Percentiles rank a stretch among this genome's conserved stretches.
phyloP scores from a whole-genome alignment of 139 green algal species.

The Chlorella ohadii region DNA sequence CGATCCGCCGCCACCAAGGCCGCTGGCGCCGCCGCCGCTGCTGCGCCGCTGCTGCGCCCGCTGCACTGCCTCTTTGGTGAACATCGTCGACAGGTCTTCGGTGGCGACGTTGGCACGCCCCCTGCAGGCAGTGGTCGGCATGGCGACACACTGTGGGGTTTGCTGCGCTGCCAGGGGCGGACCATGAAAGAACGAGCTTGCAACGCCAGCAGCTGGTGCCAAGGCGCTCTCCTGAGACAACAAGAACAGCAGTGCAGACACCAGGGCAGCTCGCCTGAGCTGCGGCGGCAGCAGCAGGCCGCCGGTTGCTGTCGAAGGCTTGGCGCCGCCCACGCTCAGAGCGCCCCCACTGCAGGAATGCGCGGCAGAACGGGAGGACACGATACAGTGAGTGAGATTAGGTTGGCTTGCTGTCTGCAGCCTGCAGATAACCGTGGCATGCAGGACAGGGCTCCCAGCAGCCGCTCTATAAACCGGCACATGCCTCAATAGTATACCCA shows the following conservation, averaged over 20 bases:
- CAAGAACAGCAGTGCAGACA: not conserved
- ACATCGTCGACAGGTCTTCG: conserved; percentile 23
- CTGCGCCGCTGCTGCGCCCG: not conserved
- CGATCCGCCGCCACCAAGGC: not conserved
- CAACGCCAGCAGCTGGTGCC: too few species aligned
- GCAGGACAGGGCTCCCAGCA: too few species aligned
- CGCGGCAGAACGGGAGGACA: too few species aligned
- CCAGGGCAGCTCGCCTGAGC: conserved; percentile 10
- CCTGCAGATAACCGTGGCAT: too few species aligned
- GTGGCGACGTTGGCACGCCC: conserved; percentile 35
- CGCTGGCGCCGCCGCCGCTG: not conserved
- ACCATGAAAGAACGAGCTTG: too few species aligned
- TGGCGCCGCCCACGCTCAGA: not conserved
- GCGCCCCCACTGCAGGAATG: not conserved
- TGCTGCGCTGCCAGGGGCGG: too few species aligned
- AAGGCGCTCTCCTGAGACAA: too few species aligned
- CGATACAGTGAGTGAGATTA: too few species aligned
- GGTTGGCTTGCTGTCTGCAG: too few species aligned
- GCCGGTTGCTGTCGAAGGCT: not conserved
- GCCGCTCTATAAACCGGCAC: too few species aligned
- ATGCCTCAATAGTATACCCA: not conserved
- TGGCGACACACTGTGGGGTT: not conserved
- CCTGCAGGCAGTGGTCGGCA: not conserved
- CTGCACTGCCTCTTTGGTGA: conserved; percentile 12
- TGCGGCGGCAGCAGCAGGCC: conserved; percentile 30